These are phyloP conservation scores for Aspergillus sclerotioniger DNA, from an alignment of 495 filamentous ascomycete genomes.

Conservation along the genomic window DNA sequence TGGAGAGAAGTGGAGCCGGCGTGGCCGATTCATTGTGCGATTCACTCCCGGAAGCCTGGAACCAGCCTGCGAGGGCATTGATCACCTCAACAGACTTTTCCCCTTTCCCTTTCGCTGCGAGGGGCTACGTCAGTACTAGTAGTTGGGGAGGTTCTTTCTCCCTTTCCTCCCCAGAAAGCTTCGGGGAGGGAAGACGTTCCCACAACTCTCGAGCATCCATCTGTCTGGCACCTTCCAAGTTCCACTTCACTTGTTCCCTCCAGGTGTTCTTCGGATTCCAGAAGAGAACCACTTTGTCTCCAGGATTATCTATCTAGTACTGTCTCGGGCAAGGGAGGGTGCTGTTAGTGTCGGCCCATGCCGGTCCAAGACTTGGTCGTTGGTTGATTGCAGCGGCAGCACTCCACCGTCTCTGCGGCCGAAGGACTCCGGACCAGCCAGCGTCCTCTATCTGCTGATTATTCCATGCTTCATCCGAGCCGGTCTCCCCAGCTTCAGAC, in stretches of 20 bases:
- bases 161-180: not conserved
- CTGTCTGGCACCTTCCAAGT: too few relatives aligned
- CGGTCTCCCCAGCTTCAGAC: not conserved
- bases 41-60: not conserved
- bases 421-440: slow-evolving; percentile 3
- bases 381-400: not conserved
- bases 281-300: not conserved
- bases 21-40: not conserved
- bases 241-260: too few relatives aligned
- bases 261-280: not conserved
- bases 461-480: not conserved
- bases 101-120: not conserved
- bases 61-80: not conserved
- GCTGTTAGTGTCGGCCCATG: slow-evolving; percentile 3
- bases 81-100: not conserved
- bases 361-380: not conserved
- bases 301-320: too few relatives aligned
- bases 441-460: not conserved
- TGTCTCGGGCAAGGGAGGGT: not conserved
- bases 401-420: not conserved
- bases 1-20: not conserved
- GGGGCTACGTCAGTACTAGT: not conserved
- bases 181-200: too few relatives aligned
- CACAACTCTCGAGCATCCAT: not conserved
- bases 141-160: too few relatives aligned